A percentile compares a stretch with the other conserved stretches of the same genome.
Conservation (phyloP, 2,329 filamentous ascomycete genomes). For the Fusarium keratoplasticum region DNA sequence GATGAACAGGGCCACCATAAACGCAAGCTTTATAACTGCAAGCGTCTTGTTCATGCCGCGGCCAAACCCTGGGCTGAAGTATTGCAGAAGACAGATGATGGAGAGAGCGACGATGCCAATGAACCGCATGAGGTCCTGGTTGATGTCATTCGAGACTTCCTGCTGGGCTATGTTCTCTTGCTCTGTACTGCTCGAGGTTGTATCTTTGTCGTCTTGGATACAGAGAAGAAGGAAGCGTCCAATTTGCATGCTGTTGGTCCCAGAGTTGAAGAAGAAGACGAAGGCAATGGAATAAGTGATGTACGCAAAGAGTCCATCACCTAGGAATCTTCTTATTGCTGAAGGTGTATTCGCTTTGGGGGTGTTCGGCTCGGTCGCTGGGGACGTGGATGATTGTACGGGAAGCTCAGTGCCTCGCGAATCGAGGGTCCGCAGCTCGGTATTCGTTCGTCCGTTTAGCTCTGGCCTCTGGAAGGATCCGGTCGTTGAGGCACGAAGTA, state of each 20-base stretch:
- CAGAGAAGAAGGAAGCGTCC: background rate
- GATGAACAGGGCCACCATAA: background rate
- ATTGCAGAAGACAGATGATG: constrained; percentile 1
- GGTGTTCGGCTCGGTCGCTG: background rate
- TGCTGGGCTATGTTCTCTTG: background rate
- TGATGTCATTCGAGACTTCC: background rate
- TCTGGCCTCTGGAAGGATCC: background rate
- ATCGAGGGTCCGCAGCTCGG: background rate
- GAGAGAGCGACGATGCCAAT: background rate
- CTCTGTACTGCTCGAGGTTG: background rate
- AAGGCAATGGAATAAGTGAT: background rate
- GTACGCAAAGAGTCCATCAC: background rate
- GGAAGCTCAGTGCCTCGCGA: no score
- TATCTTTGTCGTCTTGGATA: background rate
- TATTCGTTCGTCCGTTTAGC: background rate
- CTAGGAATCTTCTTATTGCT: background rate
- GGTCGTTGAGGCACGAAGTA: background rate
- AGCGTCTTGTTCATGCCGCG: constrained; percentile 2
- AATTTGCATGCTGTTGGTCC: constrained; percentile 5
- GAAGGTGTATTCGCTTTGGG: background rate
- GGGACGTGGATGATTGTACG: no score
- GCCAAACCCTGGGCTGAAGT: constrained; percentile 4
- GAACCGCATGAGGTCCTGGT: constrained; percentile 1
- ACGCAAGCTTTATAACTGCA: background rate
- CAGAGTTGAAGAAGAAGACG: constrained; percentile 10